A percentile compares a stretch with the other conserved stretches of the same genome.
Evolutionary conservation across 2,329 filamentous ascomycete species (phyloP).

Genomic region (Epichloe gansuensis): DNA sequence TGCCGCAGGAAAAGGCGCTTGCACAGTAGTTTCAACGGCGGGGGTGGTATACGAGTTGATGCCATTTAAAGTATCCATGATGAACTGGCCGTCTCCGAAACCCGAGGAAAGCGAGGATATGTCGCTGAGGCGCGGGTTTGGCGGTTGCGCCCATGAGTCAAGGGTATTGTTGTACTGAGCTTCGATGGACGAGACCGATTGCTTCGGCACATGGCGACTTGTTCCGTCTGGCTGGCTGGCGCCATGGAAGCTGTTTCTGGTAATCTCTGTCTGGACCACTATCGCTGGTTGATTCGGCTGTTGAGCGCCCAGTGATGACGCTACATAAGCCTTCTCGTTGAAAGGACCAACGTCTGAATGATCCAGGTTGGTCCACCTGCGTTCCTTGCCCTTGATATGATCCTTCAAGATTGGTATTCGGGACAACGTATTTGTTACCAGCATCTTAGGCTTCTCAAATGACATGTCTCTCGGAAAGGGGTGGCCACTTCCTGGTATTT

Average conservation of each 20-base stretch:
- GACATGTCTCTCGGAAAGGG: constrained; percentile 3
- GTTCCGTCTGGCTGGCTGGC: not conserved
- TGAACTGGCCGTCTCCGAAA: constrained; percentile 50
- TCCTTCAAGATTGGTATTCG: constrained; percentile 25
- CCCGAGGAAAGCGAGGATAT: constrained; percentile 52
- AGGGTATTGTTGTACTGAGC: constrained; percentile 8
- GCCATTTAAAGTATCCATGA: constrained; percentile 19
- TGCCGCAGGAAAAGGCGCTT: constrained; percentile 5
- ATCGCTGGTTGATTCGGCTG: not conserved
- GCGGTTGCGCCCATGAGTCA: constrained; percentile 9
- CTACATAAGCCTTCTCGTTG: constrained; percentile 6
- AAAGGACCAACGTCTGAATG: constrained; percentile 14
- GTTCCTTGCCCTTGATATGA: constrained; percentile 15
- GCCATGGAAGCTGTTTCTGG: constrained; percentile 3
- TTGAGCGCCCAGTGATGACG: not conserved
- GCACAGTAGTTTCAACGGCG: constrained; percentile 8
- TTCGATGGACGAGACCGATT: constrained; percentile 5
- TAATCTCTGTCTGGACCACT: constrained; percentile 8
- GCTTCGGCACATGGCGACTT: constrained; percentile 1
- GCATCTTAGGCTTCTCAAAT: constrained; percentile 3
- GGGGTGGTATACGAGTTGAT: constrained; percentile 16
- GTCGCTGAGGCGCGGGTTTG: constrained; percentile 31
- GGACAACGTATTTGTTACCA: constrained; percentile 10
- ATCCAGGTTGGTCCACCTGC: constrained; percentile 23
- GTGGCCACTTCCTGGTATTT: constrained; percentile 20